These are phyloP conservation scores for Castanea mollissima DNA, from an alignment of 306 rosid genomes.

Conservation along the genomic window DNA sequence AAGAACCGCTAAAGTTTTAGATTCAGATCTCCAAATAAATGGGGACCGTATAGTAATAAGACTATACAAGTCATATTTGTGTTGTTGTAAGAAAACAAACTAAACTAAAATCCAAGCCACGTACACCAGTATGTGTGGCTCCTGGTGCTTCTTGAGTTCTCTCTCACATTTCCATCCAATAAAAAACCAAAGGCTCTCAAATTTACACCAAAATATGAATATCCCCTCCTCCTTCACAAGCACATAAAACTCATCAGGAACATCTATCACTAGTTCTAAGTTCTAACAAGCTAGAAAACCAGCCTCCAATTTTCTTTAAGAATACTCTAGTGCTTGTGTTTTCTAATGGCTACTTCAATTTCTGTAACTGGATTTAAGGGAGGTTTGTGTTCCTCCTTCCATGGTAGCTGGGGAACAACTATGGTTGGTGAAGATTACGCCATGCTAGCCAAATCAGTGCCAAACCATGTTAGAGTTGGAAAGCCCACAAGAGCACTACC, in stretches of 20 bases:
- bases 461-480: slow-evolving; percentile 52
- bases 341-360: slow-evolving; percentile 65
- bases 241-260: slow-evolving; percentile 37
- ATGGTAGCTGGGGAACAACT: slow-evolving; percentile 78
- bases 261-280: slow-evolving; percentile 17
- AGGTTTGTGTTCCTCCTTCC: slow-evolving; percentile 56
- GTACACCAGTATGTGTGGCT: slow-evolving; percentile 46
- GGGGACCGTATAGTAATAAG: neutral
- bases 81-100: neutral
- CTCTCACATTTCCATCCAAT: slow-evolving; percentile 39
- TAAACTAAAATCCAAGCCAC: slow-evolving; percentile 44
- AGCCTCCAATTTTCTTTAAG: neutral
- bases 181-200: slow-evolving; percentile 60
- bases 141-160: slow-evolving; percentile 18
- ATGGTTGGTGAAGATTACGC: slow-evolving; percentile 67
- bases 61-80: neutral
- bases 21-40: neutral
- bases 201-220: slow-evolving; percentile 48
- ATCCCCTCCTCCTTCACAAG: slow-evolving; percentile 38
- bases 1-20: neutral
- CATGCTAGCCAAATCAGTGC: slow-evolving; percentile 45
- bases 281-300: neutral
- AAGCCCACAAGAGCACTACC: slow-evolving; percentile 62
- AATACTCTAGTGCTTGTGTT: neutral
- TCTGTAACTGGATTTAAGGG: slow-evolving; percentile 56